Evolutionary conservation across 2,329 filamentous ascomycete genomes (phyloP).

Genomic region (Chaetothyriales sp.): DNA sequence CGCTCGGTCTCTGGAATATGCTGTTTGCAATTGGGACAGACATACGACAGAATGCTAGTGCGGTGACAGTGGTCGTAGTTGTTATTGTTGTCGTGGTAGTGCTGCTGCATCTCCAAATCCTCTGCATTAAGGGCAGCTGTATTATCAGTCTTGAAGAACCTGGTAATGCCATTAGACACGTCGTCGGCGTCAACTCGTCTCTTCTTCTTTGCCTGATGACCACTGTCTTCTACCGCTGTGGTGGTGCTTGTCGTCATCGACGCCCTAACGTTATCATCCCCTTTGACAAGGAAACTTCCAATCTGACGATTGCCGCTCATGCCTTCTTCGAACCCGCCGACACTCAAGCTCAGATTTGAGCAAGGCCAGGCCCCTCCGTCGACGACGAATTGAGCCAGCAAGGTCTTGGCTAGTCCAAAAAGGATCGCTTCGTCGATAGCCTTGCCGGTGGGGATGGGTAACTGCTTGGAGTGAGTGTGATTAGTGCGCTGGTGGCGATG

Average conservation of each 20-base stretch:
- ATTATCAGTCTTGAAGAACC: constrained; percentile 39
- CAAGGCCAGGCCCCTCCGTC: constrained; percentile 82
- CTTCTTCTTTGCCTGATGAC: constrained; percentile 23
- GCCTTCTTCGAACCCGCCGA: constrained; percentile 85
- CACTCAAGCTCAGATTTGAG: constrained; percentile 71
- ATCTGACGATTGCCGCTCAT: constrained; percentile 74
- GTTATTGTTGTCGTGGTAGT: constrained; percentile 4
- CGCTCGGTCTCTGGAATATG: constrained; percentile 43
- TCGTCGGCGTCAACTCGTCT: constrained; percentile 25
- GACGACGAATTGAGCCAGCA: constrained; percentile 61
- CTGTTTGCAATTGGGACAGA: constrained; percentile 52
- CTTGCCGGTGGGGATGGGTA: constrained; percentile 61
- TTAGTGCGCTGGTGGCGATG: constrained; percentile 55
- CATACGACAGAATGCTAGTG: constrained; percentile 21
- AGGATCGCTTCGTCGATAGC: constrained; percentile 56
- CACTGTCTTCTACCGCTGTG: constrained; percentile 18
- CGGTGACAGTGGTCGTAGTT: no score
- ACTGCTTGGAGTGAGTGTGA: constrained; percentile 52
- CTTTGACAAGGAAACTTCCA: constrained; percentile 63
- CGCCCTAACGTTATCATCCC: constrained; percentile 37
- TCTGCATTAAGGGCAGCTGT: constrained; percentile 6
- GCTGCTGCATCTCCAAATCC: neutral
- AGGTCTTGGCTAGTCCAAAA: constrained; percentile 58
- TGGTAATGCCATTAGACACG: constrained; percentile 39
- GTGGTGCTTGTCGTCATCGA: constrained; percentile 12